Base-by-base conservation (phyloP, 352 stramenopile species). In the Blastocystis sp. region DNA sequence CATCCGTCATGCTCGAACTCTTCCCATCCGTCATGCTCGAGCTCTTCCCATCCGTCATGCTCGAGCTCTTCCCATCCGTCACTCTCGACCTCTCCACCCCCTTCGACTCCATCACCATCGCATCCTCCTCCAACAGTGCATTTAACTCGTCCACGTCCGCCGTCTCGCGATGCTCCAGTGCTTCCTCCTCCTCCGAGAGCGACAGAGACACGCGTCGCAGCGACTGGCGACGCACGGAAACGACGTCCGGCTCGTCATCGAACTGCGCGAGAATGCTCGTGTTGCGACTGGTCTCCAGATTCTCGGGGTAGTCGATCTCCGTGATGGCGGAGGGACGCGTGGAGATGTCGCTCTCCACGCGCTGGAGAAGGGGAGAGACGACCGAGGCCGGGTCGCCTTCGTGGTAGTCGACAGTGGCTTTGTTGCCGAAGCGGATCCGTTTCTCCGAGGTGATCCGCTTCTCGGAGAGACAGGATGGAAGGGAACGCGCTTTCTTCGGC, bases 201-300 rank as follows among this genome's bases (percentile, higher is more conserved):
- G 24, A 67, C 9, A 42, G 24, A 21, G 57, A 67, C 9, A n/a
- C n/a, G 9, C 0, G 57, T 46, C 2, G 57, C 38, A 0, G 57
- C 16, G 29, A 69, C 36, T 32, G 57, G 4, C 51, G 67, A 40
- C 42, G 24, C 3, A 78, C 42, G 21, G 34, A 32, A n/a, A 40
- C 36, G 36, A 51, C 21, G 7, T 48, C 38, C 32, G 67, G 67
- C 27, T 78, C 67, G 4, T 14, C 27, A n/a, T 78, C 67, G 27
- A 78, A 78, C 40, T 78, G 67, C 21, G 67, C 40, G 4, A 78
- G 42, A 78, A 56, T 56, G 40, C 67, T 78, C 9, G 67, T 46
- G 67, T 78, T 78, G 27, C 67, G 67, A 38, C 34, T 56, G 8
- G 67, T 78, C 36, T 78, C 67, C 4, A 27, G 67, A 34, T 27